phyloP scores from a whole-genome alignment of 1,284 basidiomycete species.

The Chiua sp. region DNA sequence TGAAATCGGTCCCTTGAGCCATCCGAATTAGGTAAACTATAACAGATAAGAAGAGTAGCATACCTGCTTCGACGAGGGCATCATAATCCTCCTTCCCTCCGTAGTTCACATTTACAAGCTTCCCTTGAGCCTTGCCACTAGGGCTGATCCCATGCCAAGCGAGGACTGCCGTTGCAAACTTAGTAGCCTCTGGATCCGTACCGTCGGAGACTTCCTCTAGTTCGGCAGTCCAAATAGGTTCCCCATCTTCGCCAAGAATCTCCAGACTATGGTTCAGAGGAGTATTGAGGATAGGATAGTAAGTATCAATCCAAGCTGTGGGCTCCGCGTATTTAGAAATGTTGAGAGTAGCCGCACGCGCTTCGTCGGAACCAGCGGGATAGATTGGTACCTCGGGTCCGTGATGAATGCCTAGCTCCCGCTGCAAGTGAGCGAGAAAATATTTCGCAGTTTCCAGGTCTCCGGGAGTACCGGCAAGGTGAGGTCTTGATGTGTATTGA shows the following conservation, averaged over 20 bases:
- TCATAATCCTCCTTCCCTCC: slow-evolving; percentile 59
- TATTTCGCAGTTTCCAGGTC: slow-evolving; percentile 57
- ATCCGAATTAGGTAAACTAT: background rate
- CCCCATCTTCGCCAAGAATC: slow-evolving; percentile 51
- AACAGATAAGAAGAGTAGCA: background rate
- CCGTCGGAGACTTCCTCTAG: slow-evolving; percentile 55
- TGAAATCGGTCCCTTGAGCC: slow-evolving; percentile 61
- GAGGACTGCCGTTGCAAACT: slow-evolving; percentile 47
- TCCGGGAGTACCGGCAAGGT: slow-evolving; percentile 54
- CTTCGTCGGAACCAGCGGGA: slow-evolving; percentile 54
- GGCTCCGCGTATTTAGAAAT: slow-evolving; percentile 47
- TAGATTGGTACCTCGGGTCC: slow-evolving; percentile 48
- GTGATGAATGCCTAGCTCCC: slow-evolving; percentile 46
- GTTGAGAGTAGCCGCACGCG: slow-evolving; percentile 51
- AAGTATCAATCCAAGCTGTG: slow-evolving; percentile 63
- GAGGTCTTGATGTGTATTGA: slow-evolving; percentile 53
- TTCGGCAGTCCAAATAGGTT: slow-evolving; percentile 56
- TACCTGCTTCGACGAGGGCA: slow-evolving; percentile 36
- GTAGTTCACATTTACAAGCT: slow-evolving; percentile 70
- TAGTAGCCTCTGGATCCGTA: slow-evolving; percentile 52
- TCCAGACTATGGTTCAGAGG: slow-evolving; percentile 56
- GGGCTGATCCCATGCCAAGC: slow-evolving; percentile 59
- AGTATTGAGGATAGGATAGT: slow-evolving; percentile 72
- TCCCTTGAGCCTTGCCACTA: slow-evolving; percentile 57
- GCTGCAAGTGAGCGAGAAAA: slow-evolving; percentile 54